A percentile compares a stretch with the other conserved stretches of the same genome.
phyloP scores from a whole-genome alignment of 176 grass and related monocot species.

The Musa acuminata region DNA sequence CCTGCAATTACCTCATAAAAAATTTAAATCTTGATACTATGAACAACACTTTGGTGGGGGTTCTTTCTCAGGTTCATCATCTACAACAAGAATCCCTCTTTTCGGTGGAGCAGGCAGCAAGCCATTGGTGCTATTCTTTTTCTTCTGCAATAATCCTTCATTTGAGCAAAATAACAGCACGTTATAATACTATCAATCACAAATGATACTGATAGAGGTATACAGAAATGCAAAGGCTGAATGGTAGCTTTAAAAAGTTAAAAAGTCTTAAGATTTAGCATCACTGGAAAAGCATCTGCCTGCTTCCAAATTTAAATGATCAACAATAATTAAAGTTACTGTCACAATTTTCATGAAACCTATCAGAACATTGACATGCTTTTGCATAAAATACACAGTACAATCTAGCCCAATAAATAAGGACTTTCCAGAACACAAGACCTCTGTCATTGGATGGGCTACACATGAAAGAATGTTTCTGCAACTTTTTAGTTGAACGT shows the following conservation, averaged over 20 bases:
- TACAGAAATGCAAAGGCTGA: background rate
- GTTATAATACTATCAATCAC: background rate
- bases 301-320: background rate
- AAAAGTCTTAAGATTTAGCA: too few relatives aligned
- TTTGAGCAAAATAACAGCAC: background rate
- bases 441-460: too few relatives aligned
- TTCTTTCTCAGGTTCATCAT: constrained; percentile 60
- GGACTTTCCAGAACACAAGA: too few relatives aligned
- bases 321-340: background rate
- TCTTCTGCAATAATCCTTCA: constrained; percentile 55
- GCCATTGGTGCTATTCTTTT: constrained; percentile 34
- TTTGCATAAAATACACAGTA: too few relatives aligned
- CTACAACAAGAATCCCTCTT: constrained; percentile 54
- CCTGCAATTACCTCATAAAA: background rate
- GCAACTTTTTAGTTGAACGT: background rate
- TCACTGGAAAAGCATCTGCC: too few relatives aligned
- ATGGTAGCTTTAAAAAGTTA: background rate
- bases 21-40: constrained; percentile 19
- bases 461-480: background rate
- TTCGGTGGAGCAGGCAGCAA: constrained; percentile 30
- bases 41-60: constrained; percentile 70
- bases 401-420: too few relatives aligned
- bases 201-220: background rate
- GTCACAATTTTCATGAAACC: background rate
- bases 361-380: too few relatives aligned